Evolutionary conservation across 108 stramenopile species (phyloP), one percentile per base, ranked within the genome.

Genomic region (Cylindrotheca closterium): DNA sequence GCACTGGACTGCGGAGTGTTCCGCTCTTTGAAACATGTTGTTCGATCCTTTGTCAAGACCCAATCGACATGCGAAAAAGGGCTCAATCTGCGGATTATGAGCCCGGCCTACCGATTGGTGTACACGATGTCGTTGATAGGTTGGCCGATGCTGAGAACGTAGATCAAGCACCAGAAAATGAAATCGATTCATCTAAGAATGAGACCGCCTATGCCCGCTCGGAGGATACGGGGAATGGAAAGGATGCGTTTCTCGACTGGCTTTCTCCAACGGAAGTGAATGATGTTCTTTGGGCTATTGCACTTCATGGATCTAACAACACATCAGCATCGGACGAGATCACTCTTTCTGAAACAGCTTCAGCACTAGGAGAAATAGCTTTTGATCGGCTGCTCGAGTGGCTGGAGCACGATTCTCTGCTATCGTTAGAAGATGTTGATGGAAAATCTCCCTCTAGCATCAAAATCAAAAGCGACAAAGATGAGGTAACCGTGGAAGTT

Each of bases 1-100:
- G 55, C 31, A 79, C 80, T 1, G 84, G 84, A 21, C 21, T 79
- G 27, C 42, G 47, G 28, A 79, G 68, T 31, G 71, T 29, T 19
- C 58, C 67, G 2, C 60, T 85, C 0, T 76, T 85, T 31, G 70
- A 85, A 58, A 51, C 63, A 3, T 85, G 79, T 37, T 76, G 67
- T 50, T 75, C 80, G 1, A 70, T 85, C 23, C 50, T 85, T 21
- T 79, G 72, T 63, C 83, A 79, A 71, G 71, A 79, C 55, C 75
- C 73, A 33, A 23, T 72, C 7, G 70, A 59, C 33, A 23, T 73
- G 66, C 59, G 71, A 46, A 37, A 53, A 27, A 29, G 64, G 5
- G 74, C 75, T 24, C 74, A 76, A 65, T 67, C 67, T 27, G 46
- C 2, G 31, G 61, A 51, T 25, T 47, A 64, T 26, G 60, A 71